A percentile compares a stretch with the other conserved stretches of the same genome.
These are phyloP conservation scores for Cladosporium sp. DNA, from an alignment of 2,329 filamentous ascomycete genomes.

Conservation along the genomic window DNA sequence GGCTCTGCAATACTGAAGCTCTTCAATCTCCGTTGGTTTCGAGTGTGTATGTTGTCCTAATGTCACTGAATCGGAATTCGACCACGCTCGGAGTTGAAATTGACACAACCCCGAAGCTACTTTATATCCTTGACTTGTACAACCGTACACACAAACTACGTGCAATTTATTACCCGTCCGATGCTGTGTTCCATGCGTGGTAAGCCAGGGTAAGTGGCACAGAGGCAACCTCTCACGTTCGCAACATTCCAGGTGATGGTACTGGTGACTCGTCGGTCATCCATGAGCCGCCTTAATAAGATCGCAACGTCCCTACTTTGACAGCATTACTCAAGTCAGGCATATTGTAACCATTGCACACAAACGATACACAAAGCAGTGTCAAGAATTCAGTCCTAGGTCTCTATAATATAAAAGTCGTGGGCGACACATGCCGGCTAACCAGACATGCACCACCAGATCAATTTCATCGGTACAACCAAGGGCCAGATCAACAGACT, in stretches of 20 bases:
- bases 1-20: too few species aligned
- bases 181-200: neutral
- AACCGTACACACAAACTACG: neutral
- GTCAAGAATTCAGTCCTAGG: neutral
- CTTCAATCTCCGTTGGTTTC: neutral
- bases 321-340: neutral
- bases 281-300: neutral
- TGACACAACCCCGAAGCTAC: too few species aligned
- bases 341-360: neutral
- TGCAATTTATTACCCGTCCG: neutral
- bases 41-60: neutral
- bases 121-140: neutral
- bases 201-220: neutral
- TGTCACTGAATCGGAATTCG: neutral
- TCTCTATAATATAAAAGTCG: neutral
- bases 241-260: neutral
- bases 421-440: neutral
- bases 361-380: neutral
- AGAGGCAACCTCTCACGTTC: neutral
- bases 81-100: neutral
- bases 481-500: conserved; percentile 34
- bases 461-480: conserved; percentile 28
- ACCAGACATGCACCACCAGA: conserved; percentile 28
- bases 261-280: neutral
- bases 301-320: neutral